Conservation (phyloP, 169 alveolate species). For the Theileria equi region DNA sequence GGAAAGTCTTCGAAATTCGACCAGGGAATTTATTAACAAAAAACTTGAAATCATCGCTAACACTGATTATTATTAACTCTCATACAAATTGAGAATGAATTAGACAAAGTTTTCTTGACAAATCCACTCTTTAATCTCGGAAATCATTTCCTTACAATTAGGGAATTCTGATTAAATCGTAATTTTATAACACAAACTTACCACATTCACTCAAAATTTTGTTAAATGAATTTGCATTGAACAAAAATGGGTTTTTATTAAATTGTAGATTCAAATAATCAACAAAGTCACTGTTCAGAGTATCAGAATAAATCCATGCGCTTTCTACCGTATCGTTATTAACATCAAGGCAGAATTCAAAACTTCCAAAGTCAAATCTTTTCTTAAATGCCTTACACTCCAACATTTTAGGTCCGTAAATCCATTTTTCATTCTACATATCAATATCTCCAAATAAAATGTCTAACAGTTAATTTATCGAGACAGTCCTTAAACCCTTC, state of each 20-base stretch:
- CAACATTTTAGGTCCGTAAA: constrained; percentile 35
- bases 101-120: constrained; percentile 4
- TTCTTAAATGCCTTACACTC: constrained; percentile 22
- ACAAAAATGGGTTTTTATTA: constrained; percentile 14
- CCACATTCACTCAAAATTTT: constrained; percentile 10
- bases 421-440: constrained; percentile 53
- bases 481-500: constrained; percentile 30
- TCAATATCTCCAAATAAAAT: neutral
- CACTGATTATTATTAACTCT: constrained; percentile 37
- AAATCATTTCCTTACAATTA: neutral
- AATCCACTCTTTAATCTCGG: constrained; percentile 30
- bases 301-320: constrained; percentile 68
- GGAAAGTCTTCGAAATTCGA: constrained; percentile 54
- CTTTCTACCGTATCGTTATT: constrained; percentile 30
- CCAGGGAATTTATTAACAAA: constrained; percentile 62
- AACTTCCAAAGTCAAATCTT: constrained; percentile 57
- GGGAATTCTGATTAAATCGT: constrained; percentile 8
- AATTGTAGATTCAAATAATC: constrained; percentile 28
- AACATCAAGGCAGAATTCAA: constrained; percentile 52
- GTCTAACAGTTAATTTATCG: constrained; percentile 40
- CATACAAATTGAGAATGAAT: neutral
- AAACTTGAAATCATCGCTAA: constrained; percentile 63
- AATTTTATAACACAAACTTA: neutral
- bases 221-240: constrained; percentile 5
- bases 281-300: constrained; percentile 67